Base-by-base conservation (phyloP, 108 stramenopile genomes). In the Schizochytrium sp. region DNA sequence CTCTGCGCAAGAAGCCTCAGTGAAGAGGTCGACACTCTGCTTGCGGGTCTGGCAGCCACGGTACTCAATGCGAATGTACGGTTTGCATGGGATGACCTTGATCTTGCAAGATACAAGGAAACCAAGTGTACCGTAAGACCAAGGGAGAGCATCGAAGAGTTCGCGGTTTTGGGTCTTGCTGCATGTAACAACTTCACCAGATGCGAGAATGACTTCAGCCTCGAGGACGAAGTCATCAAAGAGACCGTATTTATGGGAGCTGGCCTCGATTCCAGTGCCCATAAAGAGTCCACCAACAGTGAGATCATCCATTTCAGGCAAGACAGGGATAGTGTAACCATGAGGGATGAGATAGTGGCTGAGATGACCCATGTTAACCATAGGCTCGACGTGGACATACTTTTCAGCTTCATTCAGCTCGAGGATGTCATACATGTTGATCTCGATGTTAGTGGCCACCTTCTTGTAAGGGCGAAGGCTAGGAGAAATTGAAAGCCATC, bases 141-240 rank as follows among this genome's bases (percentile, higher is more conserved):
- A 94, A 10, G 95, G 95, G 45, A 95, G 61, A 3, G 94, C 95
- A 89, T 94, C 72, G 87, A 95, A 95, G 53, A 95, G 72, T 38
- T 95, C 95, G 2, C 92, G 61, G 88, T 92, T 76, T 58, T 94
- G 91, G 46, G 87, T 91, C 60, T 93, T 92, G 13, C 92, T 94
- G 42, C 87, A 91, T 50, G 57, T 69, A 42, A 95, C 92, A 47
- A 94, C 90, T 15, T 57, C 72, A 2, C 94, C 95, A 57, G 83
- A 72, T 57, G 91, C 87, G 19, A 93, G 40, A 19, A 92, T 46
- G 41, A 95, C 61, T 57, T 95, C 94, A n/a, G 88, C 92, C 64
- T 92, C 93, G 46, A 89, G 69, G 57, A 93, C 72, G 4, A 89
- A 91, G 59, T 95, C 93, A 55, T 94, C 92, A 89, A 95, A 93